phyloP scores from a whole-genome alignment of 176 grass and related monocot species.

The Elaeis guineensis region DNA sequence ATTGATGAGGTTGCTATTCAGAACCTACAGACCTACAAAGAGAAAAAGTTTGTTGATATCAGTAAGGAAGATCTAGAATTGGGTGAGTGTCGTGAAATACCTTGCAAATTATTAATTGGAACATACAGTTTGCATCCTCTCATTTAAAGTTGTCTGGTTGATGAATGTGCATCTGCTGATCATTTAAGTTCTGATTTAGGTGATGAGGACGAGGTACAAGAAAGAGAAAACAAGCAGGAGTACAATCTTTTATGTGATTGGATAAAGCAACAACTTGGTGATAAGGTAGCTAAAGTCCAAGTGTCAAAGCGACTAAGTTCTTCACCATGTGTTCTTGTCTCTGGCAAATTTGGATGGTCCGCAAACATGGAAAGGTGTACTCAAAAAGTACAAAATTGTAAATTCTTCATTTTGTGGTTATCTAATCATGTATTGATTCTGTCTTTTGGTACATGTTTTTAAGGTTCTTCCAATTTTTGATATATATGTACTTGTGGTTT shows the following conservation, averaged over 20 bases:
- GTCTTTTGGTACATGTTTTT: no score
- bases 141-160: no score
- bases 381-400: neutral
- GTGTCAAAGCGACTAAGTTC: slow-evolving; percentile 85
- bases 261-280: slow-evolving; percentile 87
- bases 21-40: slow-evolving; percentile 91
- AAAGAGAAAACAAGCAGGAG: slow-evolving; percentile 64
- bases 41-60: slow-evolving; percentile 87
- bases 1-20: slow-evolving; percentile 96
- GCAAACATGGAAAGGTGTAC: slow-evolving; percentile 94
- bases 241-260: slow-evolving; percentile 85
- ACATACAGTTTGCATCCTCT: no score
- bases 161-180: neutral
- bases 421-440: no score
- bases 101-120: no score
- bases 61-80: slow-evolving; percentile 90
- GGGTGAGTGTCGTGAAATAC: slow-evolving; percentile 23
- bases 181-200: slow-evolving; percentile 28
- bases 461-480: slow-evolving; percentile 5
- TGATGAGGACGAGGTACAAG: slow-evolving; percentile 66
- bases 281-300: slow-evolving; percentile 92
- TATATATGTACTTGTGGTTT: neutral
- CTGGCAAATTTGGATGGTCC: slow-evolving; percentile 93
- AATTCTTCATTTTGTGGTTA: no score
- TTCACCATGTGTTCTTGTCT: slow-evolving; percentile 94